Evolutionary conservation across 2,329 filamentous ascomycete species (phyloP).

Genomic region (Scleromitrula shiraiana): DNA sequence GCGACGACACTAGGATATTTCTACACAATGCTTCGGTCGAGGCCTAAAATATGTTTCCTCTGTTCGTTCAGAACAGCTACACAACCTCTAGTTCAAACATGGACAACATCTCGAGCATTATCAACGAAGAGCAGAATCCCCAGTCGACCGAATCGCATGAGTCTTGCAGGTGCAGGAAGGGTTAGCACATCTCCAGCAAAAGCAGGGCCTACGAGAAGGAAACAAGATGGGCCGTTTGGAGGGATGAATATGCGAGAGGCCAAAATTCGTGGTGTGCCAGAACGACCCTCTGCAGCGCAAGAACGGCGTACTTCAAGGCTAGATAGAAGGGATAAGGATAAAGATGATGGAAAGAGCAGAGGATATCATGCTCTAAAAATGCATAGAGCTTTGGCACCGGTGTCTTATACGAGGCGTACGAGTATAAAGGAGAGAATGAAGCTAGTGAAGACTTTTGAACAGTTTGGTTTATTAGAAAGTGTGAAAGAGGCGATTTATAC

Average conservation of each 20-base stretch:
- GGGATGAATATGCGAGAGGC: constrained; percentile 49
- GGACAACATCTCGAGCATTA: constrained; percentile 19
- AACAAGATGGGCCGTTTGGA: constrained; percentile 45
- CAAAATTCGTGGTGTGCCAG: constrained; percentile 35
- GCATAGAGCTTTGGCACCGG: constrained; percentile 69
- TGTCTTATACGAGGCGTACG: constrained; percentile 64
- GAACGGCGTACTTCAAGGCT: constrained; percentile 10
- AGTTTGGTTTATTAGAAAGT: constrained; percentile 66
- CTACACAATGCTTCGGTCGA: constrained; percentile 23
- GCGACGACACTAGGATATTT: neutral
- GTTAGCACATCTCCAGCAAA: constrained; percentile 14
- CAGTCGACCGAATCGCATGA: constrained; percentile 23
- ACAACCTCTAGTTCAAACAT: constrained; percentile 36
- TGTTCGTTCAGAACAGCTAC: constrained; percentile 46
- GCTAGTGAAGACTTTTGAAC: constrained; percentile 69
- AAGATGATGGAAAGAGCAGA: constrained; percentile 31
- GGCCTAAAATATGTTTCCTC: constrained; percentile 34
- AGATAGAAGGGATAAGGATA: constrained; percentile 13
- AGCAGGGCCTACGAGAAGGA: constrained; percentile 31
- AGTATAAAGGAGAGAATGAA: constrained; percentile 47
- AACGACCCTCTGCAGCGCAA: constrained; percentile 26
- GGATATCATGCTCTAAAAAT: constrained; percentile 78
- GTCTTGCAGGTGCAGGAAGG: constrained; percentile 18
- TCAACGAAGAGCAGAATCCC: constrained; percentile 10
- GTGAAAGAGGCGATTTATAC: constrained; percentile 63